Percentiles rank a stretch among this genome's conserved stretches.
Evolutionary conservation across 306 rosid genomes (phyloP).

Genomic region (Prunus mira): DNA sequence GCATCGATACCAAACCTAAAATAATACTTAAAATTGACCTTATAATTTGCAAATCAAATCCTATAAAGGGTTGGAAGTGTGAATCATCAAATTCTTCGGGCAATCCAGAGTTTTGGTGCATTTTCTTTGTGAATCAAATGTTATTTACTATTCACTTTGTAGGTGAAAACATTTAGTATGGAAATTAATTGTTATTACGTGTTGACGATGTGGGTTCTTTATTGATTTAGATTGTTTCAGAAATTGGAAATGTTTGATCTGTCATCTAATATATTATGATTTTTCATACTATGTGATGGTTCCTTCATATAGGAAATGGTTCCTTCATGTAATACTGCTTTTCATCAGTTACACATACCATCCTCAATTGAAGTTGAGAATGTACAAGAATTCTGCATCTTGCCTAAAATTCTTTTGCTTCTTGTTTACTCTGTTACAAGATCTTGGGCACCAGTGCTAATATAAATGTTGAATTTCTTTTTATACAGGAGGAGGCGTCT

Average conservation of each 20-base stretch:
- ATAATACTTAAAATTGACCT: background rate
- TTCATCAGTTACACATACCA: background rate
- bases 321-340: background rate
- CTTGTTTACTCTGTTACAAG: background rate
- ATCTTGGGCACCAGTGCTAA: background rate
- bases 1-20: background rate
- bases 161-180: background rate
- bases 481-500: constrained; percentile 62
- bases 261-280: background rate
- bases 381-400: background rate
- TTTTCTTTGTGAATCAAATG: background rate
- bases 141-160: background rate
- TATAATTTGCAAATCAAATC: background rate
- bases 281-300: background rate
- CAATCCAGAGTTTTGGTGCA: background rate
- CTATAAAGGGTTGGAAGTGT: background rate
- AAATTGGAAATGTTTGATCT: background rate
- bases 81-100: background rate
- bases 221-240: background rate
- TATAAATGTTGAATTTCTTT: background rate
- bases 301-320: background rate
- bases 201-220: background rate
- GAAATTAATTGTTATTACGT: background rate
- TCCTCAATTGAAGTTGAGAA: no score
- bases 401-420: background rate